Base-by-base conservation (phyloP, 75 land plant species). In the Cunninghamia lanceolata region DNA sequence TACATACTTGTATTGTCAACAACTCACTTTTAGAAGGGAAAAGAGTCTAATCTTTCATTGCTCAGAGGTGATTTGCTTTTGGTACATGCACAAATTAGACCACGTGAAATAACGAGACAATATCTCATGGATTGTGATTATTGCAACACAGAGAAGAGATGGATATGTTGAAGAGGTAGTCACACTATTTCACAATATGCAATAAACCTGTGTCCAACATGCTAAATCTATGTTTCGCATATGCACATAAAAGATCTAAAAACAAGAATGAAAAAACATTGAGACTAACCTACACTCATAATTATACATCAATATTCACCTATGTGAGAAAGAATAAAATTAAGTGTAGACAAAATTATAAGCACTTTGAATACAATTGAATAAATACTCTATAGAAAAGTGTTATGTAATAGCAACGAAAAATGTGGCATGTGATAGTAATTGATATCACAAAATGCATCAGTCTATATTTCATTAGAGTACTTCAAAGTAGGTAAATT, bases 241-340 rank as follows among this genome's bases (percentile, higher is more conserved):
- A n/a, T n/a, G n/a, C n/a, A n/a, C n/a, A 98, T 79, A 97, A 96
- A 73, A 97, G 89, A 89, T 97, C 96, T 9, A 98, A 97, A 82
- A 97, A 97, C 90, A 97, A 85, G 90, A 96, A 97, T 11, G 98
- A 92, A 87, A 97, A 96, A n/a, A 95, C 99, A 90, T 96, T 97
- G 91, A 97, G 87, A 84, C 99, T 97, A 30, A 97, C 99, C 99
- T 96, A 95, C 88, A 91, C 83, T 46, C 16, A 63, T 32, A 45
- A 43, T 17, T 11, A 84, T 84, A 17, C 40, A 39, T 40, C 21
- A 38, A 21, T 19, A 39, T 77, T 77, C 80, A 77, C 43, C 9
- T 40, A 38, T 38, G 17, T 77, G 45, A 40, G 45, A 77, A 8
- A 40, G 43, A 40, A 38, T 77, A 77, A 77, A 77, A n/a, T n/a